Evolutionary conservation across 2,329 filamentous ascomycete species (phyloP).

Genomic region (Diaporthe sp.): DNA sequence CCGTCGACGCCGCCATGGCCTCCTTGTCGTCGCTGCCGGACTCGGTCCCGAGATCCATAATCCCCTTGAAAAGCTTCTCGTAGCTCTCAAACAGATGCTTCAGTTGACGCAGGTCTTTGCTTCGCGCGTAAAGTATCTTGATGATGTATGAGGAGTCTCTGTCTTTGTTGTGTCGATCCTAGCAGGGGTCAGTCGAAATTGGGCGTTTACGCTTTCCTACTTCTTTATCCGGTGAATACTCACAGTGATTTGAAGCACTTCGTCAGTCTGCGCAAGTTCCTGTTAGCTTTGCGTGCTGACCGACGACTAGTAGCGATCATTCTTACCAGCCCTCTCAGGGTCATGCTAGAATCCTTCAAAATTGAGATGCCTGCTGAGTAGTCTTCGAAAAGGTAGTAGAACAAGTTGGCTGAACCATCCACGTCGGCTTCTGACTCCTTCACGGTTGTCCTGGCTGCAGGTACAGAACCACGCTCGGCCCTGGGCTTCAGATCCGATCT

Average conservation of each 20-base stretch:
- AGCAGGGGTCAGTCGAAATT: slow-evolving; percentile 35
- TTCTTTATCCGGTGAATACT: slow-evolving; percentile 36
- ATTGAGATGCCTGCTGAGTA: slow-evolving; percentile 72
- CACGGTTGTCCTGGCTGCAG: slow-evolving; percentile 16
- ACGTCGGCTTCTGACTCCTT: slow-evolving; percentile 48
- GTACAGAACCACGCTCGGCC: slow-evolving; percentile 6
- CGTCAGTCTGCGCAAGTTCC: slow-evolving; percentile 47
- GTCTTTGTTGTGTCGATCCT: slow-evolving; percentile 48
- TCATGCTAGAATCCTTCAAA: slow-evolving; percentile 61
- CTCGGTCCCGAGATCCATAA: slow-evolving; percentile 62
- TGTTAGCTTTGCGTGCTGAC: not conserved
- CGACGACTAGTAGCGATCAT: slow-evolving; percentile 4
- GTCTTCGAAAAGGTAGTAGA: slow-evolving; percentile 78
- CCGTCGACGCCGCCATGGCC: not conserved
- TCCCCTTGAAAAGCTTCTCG: slow-evolving; percentile 70
- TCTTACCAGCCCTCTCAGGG: slow-evolving; percentile 63
- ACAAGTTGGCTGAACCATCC: slow-evolving; percentile 71
- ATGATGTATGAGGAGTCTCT: slow-evolving; percentile 67
- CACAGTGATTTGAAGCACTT: slow-evolving; percentile 53
- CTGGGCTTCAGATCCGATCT: slow-evolving; percentile 48
- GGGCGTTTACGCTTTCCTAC: not conserved
- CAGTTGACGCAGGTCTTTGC: slow-evolving; percentile 71
- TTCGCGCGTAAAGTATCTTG: slow-evolving; percentile 68
- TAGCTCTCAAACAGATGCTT: slow-evolving; percentile 73
- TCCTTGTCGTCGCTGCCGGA: slow-evolving; percentile 36